Percentiles rank a stretch among this genome's conserved stretches.
Conservation (phyloP, 2,329 filamentous ascomycete species). For the Spiromastix sp. region DNA sequence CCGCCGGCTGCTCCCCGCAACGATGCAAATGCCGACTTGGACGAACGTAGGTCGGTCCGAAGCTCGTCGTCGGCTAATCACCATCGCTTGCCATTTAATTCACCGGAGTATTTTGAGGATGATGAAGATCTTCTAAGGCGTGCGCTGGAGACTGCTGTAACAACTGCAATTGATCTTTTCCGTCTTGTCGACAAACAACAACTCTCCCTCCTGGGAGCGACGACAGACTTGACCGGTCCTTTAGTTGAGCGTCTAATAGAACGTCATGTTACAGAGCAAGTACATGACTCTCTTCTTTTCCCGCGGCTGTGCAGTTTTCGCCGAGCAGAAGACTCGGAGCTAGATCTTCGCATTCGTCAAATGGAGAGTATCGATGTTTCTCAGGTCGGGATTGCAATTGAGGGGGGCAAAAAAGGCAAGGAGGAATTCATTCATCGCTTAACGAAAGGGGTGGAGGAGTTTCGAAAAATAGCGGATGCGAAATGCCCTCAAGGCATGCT, state of each 20-base stretch:
- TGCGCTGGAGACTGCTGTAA: conserved; percentile 84
- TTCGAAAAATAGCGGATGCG: conserved; percentile 70
- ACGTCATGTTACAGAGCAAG: conserved; percentile 83
- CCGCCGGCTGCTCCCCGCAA: conserved; percentile 51
- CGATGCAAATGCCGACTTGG: conserved; percentile 27
- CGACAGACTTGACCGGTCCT: conserved; percentile 85
- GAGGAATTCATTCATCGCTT: conserved; percentile 70
- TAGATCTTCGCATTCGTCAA: conserved; percentile 81
- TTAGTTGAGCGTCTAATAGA: conserved; percentile 91
- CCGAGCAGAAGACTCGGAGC: conserved; percentile 69
- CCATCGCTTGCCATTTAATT: conserved; percentile 40
- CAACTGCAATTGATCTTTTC: conserved; percentile 87
- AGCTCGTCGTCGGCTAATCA: conserved; percentile 18
- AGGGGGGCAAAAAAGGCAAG: conserved; percentile 67
- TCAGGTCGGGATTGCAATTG: conserved; percentile 80
- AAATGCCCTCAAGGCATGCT: conserved; percentile 85
- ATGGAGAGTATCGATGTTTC: conserved; percentile 93
- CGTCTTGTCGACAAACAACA: conserved; percentile 94
- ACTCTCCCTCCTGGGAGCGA: conserved; percentile 79
- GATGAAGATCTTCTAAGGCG: conserved; percentile 86
- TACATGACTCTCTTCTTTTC: conserved; percentile 76
- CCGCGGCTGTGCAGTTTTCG: conserved; percentile 70
- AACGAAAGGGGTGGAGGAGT: conserved; percentile 71
- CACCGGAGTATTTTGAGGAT: conserved; percentile 68
- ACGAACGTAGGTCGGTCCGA: conserved; percentile 25